Evolutionary conservation across 352 stramenopile species (phyloP).

Genomic region (Phytopythium litorale): DNA sequence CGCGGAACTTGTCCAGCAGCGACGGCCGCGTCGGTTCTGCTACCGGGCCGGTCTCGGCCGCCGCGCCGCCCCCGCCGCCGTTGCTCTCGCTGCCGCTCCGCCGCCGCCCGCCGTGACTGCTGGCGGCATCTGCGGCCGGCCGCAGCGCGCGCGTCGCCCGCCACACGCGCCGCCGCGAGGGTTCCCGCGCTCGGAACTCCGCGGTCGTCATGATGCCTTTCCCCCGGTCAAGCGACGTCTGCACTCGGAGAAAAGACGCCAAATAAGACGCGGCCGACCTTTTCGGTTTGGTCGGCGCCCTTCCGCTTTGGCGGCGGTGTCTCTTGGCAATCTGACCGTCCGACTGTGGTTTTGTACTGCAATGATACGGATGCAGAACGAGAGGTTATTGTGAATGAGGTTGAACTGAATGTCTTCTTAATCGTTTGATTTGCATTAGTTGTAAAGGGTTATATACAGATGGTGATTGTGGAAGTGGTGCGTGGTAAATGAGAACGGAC

Average conservation of each 20-base stretch:
- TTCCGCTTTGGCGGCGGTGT: neutral
- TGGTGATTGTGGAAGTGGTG: too few relatives aligned
- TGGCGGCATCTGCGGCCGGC: conserved; percentile 1
- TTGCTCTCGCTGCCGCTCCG: neutral
- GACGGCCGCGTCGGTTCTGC: neutral
- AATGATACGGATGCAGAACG: too few relatives aligned
- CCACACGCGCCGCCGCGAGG: neutral
- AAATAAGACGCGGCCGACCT: neutral
- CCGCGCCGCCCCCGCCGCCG: neutral
- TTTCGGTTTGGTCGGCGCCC: too few relatives aligned
- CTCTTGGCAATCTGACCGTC: neutral
- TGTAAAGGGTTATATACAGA: too few relatives aligned
- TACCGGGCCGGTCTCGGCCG: neutral
- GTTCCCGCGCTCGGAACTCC: neutral
- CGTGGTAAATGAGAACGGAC: too few relatives aligned
- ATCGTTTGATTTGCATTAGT: too few relatives aligned
- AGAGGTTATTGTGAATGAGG: too few relatives aligned
- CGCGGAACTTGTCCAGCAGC: conserved; percentile 28
- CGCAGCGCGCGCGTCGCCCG: neutral
- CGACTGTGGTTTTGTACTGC: too few relatives aligned
- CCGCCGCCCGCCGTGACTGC: neutral
- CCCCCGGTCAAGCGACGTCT: neutral
- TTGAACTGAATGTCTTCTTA: too few relatives aligned
- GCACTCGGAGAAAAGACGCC: conserved; percentile 2
- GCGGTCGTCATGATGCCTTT: neutral